phyloP scores from a whole-genome alignment of 768 basidiomycete genomes.

The Boletus rubescentipes region DNA sequence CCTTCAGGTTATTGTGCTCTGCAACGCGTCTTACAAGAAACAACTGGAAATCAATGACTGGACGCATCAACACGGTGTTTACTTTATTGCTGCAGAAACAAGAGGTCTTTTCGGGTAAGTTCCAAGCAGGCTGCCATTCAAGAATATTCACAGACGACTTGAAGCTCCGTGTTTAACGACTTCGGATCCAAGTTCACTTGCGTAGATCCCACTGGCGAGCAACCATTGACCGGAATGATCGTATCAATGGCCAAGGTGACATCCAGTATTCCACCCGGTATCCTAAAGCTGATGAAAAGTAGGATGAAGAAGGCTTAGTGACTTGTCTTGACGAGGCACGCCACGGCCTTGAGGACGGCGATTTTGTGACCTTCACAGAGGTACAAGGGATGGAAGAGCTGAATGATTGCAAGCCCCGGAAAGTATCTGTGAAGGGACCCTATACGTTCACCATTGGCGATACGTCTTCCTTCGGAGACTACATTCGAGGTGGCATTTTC shows the following conservation, averaged over 20 bases:
- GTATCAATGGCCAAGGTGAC: constrained; percentile 85
- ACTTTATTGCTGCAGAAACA: constrained; percentile 90
- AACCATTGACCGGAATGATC: constrained; percentile 91
- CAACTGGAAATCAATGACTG: constrained; percentile 96
- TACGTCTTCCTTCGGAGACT: constrained; percentile 72
- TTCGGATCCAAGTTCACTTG: constrained; percentile 94
- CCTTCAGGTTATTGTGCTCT: constrained; percentile 82
- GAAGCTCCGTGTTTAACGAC: constrained; percentile 91
- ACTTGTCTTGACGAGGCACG: constrained; percentile 96
- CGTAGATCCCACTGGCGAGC: constrained; percentile 97
- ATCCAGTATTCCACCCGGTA: constrained; percentile 1
- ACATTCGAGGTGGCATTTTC: constrained; percentile 89
- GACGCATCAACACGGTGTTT: constrained; percentile 85
- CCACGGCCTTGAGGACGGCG: constrained; percentile 98
- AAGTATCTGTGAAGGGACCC: constrained; percentile 91
- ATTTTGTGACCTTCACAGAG: constrained; percentile 95
- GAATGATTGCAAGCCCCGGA: constrained; percentile 89
- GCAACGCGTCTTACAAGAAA: constrained; percentile 70
- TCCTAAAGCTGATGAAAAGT: neutral
- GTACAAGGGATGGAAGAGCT: constrained; percentile 93
- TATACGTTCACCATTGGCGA: constrained; percentile 98
- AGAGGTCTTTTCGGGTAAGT: constrained; percentile 91
- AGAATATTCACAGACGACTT: constrained; percentile 2
- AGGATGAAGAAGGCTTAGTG: constrained; percentile 90
- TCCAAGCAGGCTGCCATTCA: neutral